These are phyloP conservation scores for Penicillium cataractarum DNA, from an alignment of 495 filamentous ascomycete genomes.

Conservation along the genomic window DNA sequence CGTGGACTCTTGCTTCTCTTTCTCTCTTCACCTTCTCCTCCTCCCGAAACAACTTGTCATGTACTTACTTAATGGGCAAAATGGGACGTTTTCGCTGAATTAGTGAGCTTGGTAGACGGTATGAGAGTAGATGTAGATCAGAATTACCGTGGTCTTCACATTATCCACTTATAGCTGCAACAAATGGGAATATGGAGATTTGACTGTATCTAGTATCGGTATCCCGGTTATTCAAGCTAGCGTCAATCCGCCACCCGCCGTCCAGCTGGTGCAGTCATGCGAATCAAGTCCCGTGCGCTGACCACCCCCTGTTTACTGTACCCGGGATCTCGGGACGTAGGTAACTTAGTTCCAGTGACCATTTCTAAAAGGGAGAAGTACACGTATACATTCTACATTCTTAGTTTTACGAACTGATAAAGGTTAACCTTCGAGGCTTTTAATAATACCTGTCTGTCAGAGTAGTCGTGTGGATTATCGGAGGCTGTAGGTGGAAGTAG, in stretches of 20 bases:
- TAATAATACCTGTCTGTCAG: too few relatives aligned
- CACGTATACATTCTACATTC: too few relatives aligned
- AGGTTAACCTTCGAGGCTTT: too few relatives aligned
- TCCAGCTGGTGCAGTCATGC: constrained; percentile 10
- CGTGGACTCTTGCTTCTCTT: constrained; percentile 1
- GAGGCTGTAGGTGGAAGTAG: too few relatives aligned
- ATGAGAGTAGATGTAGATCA: background rate
- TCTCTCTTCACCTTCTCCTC: background rate
- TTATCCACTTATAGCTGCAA: too few relatives aligned
- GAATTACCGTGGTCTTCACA: too few relatives aligned
- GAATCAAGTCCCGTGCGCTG: background rate
- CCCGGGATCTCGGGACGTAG: too few relatives aligned
- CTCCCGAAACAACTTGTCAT: constrained; percentile 32
- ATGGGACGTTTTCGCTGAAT: constrained; percentile 34
- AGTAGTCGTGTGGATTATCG: too few relatives aligned
- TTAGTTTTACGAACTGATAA: too few relatives aligned
- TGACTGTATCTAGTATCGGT: background rate
- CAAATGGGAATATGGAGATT: background rate
- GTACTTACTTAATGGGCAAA: constrained; percentile 44
- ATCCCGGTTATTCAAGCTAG: background rate
- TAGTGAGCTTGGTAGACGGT: background rate
- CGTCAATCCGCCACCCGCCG: background rate
- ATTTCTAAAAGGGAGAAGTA: too few relatives aligned
- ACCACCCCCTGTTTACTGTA: too few relatives aligned
- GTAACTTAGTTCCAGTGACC: too few relatives aligned